phyloP scores from a whole-genome alignment of 352 stramenopile genomes.

The Proteromonas lacertae region DNA sequence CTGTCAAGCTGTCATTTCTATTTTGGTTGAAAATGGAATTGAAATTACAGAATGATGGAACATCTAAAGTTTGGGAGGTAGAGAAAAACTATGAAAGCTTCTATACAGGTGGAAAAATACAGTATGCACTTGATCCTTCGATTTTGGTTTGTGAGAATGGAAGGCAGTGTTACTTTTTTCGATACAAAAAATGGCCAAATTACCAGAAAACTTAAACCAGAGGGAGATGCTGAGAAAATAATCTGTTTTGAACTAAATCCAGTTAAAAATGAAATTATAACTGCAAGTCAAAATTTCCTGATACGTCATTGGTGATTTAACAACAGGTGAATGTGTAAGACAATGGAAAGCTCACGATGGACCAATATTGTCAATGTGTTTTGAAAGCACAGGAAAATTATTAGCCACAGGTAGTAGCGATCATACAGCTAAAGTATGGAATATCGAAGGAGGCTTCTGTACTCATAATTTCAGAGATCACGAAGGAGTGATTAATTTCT shows the following conservation, averaged over 20 bases:
- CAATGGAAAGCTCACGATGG: conserved; percentile 16
- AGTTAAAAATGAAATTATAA: background rate
- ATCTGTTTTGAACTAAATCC: background rate
- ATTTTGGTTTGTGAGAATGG: no score
- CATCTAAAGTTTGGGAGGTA: no score
- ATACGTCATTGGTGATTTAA: conserved; percentile 1
- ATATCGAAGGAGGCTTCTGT: conserved; percentile 52
- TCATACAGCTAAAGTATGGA: conserved; percentile 62
- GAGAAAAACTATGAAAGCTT: no score
- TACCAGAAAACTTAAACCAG: no score
- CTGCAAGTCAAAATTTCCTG: background rate
- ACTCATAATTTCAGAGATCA: conserved; percentile 62
- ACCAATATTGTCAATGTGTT: conserved; percentile 36
- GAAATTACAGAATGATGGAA: no score
- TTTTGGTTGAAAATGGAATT: no score
- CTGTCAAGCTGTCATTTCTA: no score
- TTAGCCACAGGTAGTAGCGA: conserved; percentile 75
- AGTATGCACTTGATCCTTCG: no score
- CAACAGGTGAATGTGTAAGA: background rate
- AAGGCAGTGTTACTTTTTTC: no score
- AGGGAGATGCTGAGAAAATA: background rate
- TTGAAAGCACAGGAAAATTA: conserved; percentile 49
- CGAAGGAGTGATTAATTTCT: conserved; percentile 34
- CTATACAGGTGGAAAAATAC: no score
- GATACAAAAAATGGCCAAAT: no score